phyloP scores from a whole-genome alignment of 495 filamentous ascomycete species.

The Hypoxylon perforatum region DNA sequence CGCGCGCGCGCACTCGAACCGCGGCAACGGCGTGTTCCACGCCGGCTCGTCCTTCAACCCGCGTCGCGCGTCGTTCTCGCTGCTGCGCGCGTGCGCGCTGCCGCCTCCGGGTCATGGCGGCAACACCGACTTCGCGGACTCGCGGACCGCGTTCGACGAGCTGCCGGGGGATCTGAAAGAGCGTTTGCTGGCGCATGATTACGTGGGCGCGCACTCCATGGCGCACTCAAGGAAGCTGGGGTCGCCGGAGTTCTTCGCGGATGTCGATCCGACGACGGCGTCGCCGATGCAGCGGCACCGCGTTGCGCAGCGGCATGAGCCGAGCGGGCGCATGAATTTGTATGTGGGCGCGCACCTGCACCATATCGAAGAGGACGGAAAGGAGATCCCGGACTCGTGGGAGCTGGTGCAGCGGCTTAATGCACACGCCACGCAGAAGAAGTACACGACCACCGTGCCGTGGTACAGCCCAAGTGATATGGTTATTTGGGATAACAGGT shows the following conservation, averaged over 20 bases:
- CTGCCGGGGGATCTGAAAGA: slow-evolving; percentile 53
- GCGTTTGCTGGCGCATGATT: slow-evolving; percentile 56
- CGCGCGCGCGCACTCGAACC: slow-evolving; percentile 54
- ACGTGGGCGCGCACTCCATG: slow-evolving; percentile 66
- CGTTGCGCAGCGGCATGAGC: slow-evolving; percentile 64
- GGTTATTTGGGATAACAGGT: slow-evolving; percentile 71
- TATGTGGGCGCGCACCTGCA: slow-evolving; percentile 67
- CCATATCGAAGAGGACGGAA: slow-evolving; percentile 61
- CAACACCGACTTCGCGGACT: slow-evolving; percentile 69
- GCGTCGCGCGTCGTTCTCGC: slow-evolving; percentile 64
- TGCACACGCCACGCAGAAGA: slow-evolving; percentile 59
- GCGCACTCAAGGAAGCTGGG: slow-evolving; percentile 65
- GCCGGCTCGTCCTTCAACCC: slow-evolving; percentile 71
- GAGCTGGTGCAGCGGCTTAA: slow-evolving; percentile 59
- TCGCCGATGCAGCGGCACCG: slow-evolving; percentile 61
- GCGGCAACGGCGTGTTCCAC: slow-evolving; percentile 70
- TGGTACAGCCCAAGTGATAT: slow-evolving; percentile 64
- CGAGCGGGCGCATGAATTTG: slow-evolving; percentile 63
- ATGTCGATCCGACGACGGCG: slow-evolving; percentile 57
- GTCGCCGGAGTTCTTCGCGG: slow-evolving; percentile 60
- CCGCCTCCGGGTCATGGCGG: slow-evolving; percentile 64
- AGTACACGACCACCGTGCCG: slow-evolving; percentile 58
- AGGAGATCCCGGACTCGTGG: slow-evolving; percentile 47
- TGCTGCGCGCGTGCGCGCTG: slow-evolving; percentile 63
- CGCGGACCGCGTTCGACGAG: slow-evolving; percentile 64